These are phyloP conservation scores for Metarhizium humberi DNA, from an alignment of 2,329 filamentous ascomycete genomes.

Conservation along the genomic window DNA sequence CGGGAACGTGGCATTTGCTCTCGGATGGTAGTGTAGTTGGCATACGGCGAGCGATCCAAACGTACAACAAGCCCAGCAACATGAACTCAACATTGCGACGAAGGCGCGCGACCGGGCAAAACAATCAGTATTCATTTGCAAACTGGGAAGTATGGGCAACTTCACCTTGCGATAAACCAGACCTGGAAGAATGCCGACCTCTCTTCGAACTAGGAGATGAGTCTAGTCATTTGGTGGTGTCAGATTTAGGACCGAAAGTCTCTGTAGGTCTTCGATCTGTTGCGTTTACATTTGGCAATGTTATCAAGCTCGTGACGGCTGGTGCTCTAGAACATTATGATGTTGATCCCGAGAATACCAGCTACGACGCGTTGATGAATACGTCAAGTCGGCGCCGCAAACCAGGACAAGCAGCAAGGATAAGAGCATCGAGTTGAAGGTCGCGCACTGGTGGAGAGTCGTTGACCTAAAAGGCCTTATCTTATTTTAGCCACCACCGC, in stretches of 20 bases:
- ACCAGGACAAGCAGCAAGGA: conserved; percentile 14
- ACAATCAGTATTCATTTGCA: not conserved
- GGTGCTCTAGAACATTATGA: conserved; percentile 56
- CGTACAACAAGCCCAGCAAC: not conserved
- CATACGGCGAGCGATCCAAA: conserved; percentile 37
- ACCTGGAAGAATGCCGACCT: conserved; percentile 35
- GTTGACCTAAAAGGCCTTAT: not conserved
- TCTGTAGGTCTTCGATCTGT: conserved; percentile 55
- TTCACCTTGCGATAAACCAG: conserved; percentile 33
- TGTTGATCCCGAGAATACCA: conserved; percentile 19
- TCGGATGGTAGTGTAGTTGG: conserved; percentile 53
- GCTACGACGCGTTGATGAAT: conserved; percentile 22
- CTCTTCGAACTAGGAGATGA: conserved; percentile 31
- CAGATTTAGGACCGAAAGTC: conserved; percentile 54
- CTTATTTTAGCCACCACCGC: no score
- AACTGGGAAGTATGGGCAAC: conserved; percentile 48
- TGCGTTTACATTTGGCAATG: conserved; percentile 63
- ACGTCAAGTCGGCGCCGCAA: conserved; percentile 30
- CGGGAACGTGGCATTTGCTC: conserved; percentile 56
- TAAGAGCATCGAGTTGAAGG: conserved; percentile 7
- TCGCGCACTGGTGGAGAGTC: not conserved
- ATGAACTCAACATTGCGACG: not conserved
- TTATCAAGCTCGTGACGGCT: conserved; percentile 60
- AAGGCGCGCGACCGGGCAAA: not conserved
- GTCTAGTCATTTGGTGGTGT: conserved; percentile 52